These are phyloP conservation scores for Russula virescens DNA, from an alignment of 768 basidiomycete genomes.

Conservation along the genomic window DNA sequence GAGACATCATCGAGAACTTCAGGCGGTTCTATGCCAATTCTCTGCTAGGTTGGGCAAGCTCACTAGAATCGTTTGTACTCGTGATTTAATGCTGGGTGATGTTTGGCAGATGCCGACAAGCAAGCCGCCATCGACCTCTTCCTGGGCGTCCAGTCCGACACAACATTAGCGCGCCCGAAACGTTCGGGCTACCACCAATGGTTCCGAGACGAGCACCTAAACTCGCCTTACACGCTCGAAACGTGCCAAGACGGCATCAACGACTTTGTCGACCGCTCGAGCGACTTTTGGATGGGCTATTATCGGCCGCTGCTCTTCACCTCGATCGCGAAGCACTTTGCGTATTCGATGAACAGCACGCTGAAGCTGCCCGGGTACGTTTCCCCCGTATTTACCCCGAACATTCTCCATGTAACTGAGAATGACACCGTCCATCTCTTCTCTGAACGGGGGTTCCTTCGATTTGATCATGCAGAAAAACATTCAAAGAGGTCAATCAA, in stretches of 20 bases:
- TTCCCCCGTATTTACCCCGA: not conserved
- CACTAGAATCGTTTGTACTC: not conserved
- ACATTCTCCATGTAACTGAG: not conserved
- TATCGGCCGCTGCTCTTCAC: constrained; percentile 84
- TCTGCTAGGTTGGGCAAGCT: constrained; percentile 58
- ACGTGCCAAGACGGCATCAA: constrained; percentile 59
- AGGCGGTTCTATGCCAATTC: constrained; percentile 94
- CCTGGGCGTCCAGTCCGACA: constrained; percentile 60
- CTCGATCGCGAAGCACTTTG: constrained; percentile 81
- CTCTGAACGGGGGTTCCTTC: not conserved
- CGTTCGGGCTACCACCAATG: constrained; percentile 79
- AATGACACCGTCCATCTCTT: too few species aligned
- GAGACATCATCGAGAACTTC: constrained; percentile 94
- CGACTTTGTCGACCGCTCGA: constrained; percentile 51
- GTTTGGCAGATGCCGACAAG: constrained; percentile 79
- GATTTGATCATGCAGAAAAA: constrained; percentile 45
- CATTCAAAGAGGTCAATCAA: constrained; percentile 55
- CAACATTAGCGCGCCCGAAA: constrained; percentile 43
- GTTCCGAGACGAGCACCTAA: constrained; percentile 70
- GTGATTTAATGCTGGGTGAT: not conserved
- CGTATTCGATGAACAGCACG: constrained; percentile 89
- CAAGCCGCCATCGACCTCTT: constrained; percentile 98
- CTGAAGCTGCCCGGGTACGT: constrained; percentile 74
- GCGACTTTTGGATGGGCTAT: constrained; percentile 86
- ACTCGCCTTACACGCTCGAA: constrained; percentile 57